Base-by-base conservation (phyloP, 192 early-diverging fungal species). In the Kickxella alabastrina region DNA sequence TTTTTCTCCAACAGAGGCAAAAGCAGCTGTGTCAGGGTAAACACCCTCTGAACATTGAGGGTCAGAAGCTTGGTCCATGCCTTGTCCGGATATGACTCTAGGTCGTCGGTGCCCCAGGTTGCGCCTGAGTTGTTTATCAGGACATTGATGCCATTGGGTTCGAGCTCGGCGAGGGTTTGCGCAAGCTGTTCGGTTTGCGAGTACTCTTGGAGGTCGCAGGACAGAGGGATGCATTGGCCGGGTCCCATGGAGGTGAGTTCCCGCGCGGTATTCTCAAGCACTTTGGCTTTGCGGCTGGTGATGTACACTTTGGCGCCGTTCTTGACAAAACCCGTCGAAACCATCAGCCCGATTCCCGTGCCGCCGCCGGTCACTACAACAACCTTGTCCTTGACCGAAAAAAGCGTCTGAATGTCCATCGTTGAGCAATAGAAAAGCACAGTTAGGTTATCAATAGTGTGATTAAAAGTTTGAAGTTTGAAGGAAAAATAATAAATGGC, bases 281-380 rank as follows among this genome's bases (percentile, higher is more conserved):
- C 82, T 6, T 65, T 36, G 10, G 65, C 70, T 49, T 89, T 92
- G 53, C 94, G 82, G 24, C 86, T 87, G 28, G 87, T 84, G 58
- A 97, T 93, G 65, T 93, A 97, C 21, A 97, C 94, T 62, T 79
- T 86, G 49, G 89, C 91, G 12, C 93, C 93, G 79, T 88, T 90
- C 52, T 80, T 83, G 24, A 93, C 83, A 39, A 91, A 86, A 17
- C 86, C 87, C 43, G 81, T 50, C 10, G 79, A 59, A 32, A 87
- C 80, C 84, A 86, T 83, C 47, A 66, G 56, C 17, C 61, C 57
- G 18, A 67, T 57, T 26, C 82, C 83, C 25, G 81, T 72, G 25
- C 79, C 77, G 50, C 87, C 88, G 38, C 91, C 91, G 14, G 89
- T 93, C 27, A 93, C 79, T 28, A 93, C 73, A 22, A 85, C 89